A percentile compares a stretch with the other conserved stretches of the same genome.
Evolutionary conservation across 257 asterid genomes (phyloP).

Genomic region (Anisodus tanguticus): DNA sequence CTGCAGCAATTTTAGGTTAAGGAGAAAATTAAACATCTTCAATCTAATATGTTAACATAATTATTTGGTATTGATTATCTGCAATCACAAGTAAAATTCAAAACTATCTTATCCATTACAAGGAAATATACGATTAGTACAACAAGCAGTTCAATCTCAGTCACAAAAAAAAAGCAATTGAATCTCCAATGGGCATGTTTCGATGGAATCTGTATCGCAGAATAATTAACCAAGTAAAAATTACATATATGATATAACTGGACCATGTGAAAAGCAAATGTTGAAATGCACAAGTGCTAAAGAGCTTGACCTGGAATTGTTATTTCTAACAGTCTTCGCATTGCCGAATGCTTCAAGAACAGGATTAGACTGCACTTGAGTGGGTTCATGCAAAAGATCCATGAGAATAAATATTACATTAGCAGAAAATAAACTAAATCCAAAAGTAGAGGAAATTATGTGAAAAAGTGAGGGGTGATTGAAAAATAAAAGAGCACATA

Average conservation of each 20-base stretch:
- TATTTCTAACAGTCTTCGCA: conserved; percentile 97
- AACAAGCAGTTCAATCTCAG: conserved; percentile 15
- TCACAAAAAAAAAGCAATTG: no score
- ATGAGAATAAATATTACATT: conserved; percentile 34
- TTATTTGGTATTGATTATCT: conserved; percentile 3
- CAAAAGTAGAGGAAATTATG: conserved; percentile 30
- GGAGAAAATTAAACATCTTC: conserved; percentile 38
- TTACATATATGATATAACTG: background rate
- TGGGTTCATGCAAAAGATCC: conserved; percentile 36
- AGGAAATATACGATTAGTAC: background rate
- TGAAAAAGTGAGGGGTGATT: background rate
- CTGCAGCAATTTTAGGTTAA: conserved; percentile 61
- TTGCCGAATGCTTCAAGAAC: conserved; percentile 99
- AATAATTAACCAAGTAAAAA: background rate
- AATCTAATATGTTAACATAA: background rate
- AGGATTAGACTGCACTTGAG: conserved; percentile 88
- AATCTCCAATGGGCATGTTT: background rate
- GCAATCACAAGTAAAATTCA: conserved; percentile 6
- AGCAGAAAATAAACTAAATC: conserved; percentile 28
- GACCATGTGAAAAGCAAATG: conserved; percentile 27
- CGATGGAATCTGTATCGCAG: background rate
- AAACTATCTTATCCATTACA: conserved; percentile 19
- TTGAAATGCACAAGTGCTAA: conserved; percentile 39
- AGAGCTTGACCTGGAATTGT: conserved; percentile 89
- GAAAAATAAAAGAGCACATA: conserved; percentile 13